Percentiles rank a stretch among this genome's conserved stretches.
phyloP scores from a whole-genome alignment of 164 flowering plant genomes.

The Buxus sempervirens region DNA sequence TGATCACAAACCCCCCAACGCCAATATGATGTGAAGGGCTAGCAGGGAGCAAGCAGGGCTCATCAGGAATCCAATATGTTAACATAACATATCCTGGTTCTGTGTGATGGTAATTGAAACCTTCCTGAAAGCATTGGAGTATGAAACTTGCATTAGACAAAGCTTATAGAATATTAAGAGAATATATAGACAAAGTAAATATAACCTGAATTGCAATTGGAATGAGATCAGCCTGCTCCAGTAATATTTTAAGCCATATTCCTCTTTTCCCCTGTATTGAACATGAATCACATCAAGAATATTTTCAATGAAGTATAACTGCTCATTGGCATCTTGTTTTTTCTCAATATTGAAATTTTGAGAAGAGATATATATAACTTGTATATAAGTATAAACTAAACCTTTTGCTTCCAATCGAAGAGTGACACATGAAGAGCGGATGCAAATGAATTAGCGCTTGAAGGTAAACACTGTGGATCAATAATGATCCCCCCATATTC shows the following conservation, averaged over 20 bases:
- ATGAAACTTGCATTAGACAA: background rate
- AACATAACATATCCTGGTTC: conserved; percentile 61
- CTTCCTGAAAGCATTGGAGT: conserved; percentile 37
- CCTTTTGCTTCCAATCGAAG: conserved; percentile 49
- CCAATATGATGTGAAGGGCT: conserved; percentile 65
- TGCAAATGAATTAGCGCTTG: conserved; percentile 43
- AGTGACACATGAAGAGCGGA: conserved; percentile 43
- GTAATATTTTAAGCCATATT: conserved; percentile 48
- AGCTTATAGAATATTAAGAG: no score
- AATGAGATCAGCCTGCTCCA: conserved; percentile 52
- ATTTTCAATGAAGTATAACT: background rate
- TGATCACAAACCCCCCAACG: conserved; percentile 53
- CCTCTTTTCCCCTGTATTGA: conserved; percentile 54
- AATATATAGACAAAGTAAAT: background rate
- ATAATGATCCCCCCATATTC: conserved; percentile 53
- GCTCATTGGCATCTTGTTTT: no score
- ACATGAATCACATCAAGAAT: background rate
- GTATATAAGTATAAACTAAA: conserved; percentile 1
- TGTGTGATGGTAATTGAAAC: conserved; percentile 60
- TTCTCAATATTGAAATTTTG: background rate
- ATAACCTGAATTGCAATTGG: conserved; percentile 64
- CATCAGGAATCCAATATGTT: conserved; percentile 60
- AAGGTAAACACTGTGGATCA: conserved; percentile 44
- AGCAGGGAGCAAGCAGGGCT: conserved; percentile 51
- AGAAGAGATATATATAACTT: no score